Percentiles rank a stretch among this genome's conserved stretches.
Evolutionary conservation across 257 asterid species (phyloP).

Genomic region (Solanum chiquidenum): DNA sequence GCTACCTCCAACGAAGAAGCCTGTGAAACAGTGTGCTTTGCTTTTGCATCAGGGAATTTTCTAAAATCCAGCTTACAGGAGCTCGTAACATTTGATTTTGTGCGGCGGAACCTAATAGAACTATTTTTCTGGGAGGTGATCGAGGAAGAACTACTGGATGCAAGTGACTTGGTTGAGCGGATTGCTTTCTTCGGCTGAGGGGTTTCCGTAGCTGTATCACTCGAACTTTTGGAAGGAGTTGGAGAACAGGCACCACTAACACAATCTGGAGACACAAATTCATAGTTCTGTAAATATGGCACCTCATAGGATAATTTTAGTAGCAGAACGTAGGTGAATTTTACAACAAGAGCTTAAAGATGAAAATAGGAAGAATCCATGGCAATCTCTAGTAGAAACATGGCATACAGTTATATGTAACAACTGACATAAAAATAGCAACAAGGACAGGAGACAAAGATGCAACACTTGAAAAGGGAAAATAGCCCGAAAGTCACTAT

Average conservation of each 20-base stretch:
- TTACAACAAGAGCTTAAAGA: neutral
- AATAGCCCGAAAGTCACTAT: neutral
- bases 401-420: neutral
- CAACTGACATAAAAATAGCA: neutral
- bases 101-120: slow-evolving; percentile 11
- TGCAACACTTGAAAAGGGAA: neutral
- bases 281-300: neutral
- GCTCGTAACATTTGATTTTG: slow-evolving; percentile 21
- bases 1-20: neutral
- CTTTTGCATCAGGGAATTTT: slow-evolving; percentile 8
- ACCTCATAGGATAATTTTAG: neutral
- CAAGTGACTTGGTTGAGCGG: slow-evolving; percentile 16
- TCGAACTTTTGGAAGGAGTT: slow-evolving; percentile 4
- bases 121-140: slow-evolving; percentile 29
- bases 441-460: neutral
- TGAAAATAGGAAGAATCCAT: neutral
- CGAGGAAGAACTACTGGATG: slow-evolving; percentile 19
- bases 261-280: slow-evolving; percentile 27
- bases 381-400: neutral
- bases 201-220: slow-evolving; percentile 15
- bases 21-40: slow-evolving; percentile 1
- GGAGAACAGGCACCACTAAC: slow-evolving; percentile 28
- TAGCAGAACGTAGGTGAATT: neutral
- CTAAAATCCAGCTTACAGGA: slow-evolving; percentile 15
- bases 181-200: slow-evolving; percentile 26